phyloP scores from a whole-genome alignment of 495 filamentous ascomycete genomes.

The Jackrogersella multiformis region DNA sequence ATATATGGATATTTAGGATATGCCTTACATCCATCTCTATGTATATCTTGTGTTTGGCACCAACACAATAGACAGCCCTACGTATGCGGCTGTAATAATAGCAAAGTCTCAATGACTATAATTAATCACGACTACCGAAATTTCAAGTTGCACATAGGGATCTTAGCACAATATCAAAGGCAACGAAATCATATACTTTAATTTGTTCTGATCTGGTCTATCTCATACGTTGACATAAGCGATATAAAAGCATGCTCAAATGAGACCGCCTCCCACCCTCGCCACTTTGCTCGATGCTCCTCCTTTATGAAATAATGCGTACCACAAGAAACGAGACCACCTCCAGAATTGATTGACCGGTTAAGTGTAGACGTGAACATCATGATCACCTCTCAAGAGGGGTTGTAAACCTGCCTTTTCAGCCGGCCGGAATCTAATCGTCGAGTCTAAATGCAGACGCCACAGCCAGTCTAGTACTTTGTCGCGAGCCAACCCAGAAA shows the following conservation, averaged over 20 bases:
- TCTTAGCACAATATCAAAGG: background rate
- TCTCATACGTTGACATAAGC: conserved; percentile 31
- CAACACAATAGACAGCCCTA: too few species aligned
- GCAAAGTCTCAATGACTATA: too few species aligned
- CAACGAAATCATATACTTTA: conserved; percentile 35
- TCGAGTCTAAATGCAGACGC: conserved; percentile 51
- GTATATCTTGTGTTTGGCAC: too few species aligned
- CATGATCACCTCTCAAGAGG: conserved; percentile 44
- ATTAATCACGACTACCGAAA: too few species aligned
- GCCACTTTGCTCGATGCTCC: conserved; percentile 41
- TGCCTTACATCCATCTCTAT: too few species aligned
- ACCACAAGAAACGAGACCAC: conserved; percentile 39
- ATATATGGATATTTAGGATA: too few species aligned
- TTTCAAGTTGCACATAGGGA: too few species aligned
- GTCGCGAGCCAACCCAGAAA: conserved; percentile 54
- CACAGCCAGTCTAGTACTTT: conserved; percentile 56
- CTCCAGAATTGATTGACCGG: conserved; percentile 33
- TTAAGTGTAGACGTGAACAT: conserved; percentile 44
- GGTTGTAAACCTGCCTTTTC: conserved; percentile 35
- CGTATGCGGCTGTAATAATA: too few species aligned
- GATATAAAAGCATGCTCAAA: conserved; percentile 34
- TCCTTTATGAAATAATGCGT: conserved; percentile 43
- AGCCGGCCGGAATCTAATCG: conserved; percentile 46
- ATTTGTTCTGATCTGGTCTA: conserved; percentile 40
- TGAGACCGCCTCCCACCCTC: conserved; percentile 32